These are phyloP conservation scores for Camellia sinensis DNA, from an alignment of 148 eudicot species.

Conservation along the genomic window DNA sequence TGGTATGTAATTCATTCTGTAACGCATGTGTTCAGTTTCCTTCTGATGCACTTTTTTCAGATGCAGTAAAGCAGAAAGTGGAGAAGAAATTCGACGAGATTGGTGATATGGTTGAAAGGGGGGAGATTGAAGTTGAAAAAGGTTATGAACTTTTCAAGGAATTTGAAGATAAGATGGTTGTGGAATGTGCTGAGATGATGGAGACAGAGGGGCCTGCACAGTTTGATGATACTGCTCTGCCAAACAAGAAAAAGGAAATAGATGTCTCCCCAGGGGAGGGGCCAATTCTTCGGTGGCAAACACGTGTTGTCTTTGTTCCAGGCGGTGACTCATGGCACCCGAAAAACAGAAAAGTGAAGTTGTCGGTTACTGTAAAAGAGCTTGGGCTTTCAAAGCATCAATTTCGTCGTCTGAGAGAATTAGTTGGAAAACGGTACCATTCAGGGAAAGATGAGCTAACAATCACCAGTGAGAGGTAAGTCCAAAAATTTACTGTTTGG, in stretches of 20 bases:
- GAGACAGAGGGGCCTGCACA: constrained; percentile 56
- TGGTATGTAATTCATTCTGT: not conserved
- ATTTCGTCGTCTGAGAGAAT: constrained; percentile 72
- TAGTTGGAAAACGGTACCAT: constrained; percentile 83
- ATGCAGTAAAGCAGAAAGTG: constrained; percentile 72
- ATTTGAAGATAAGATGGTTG: constrained; percentile 77
- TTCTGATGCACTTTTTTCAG: constrained; percentile 30
- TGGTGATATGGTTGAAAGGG: constrained; percentile 62
- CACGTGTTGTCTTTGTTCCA: constrained; percentile 70
- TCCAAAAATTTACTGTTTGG: not conserved
- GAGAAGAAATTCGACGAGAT: constrained; percentile 71
- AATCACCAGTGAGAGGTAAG: constrained; percentile 91
- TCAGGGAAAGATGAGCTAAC: constrained; percentile 87
- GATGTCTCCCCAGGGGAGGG: constrained; percentile 94
- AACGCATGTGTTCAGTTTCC: not conserved
- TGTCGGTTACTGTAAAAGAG: constrained; percentile 89
- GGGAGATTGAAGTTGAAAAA: constrained; percentile 65
- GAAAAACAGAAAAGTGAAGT: constrained; percentile 86
- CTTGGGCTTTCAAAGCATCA: constrained; percentile 85
- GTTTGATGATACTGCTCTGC: constrained; percentile 39
- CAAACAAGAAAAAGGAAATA: constrained; percentile 34
- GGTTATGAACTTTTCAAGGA: constrained; percentile 73
- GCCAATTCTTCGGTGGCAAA: constrained; percentile 86
- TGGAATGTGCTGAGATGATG: constrained; percentile 53
- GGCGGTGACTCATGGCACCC: constrained; percentile 99